phyloP scores from a whole-genome alignment of 2,329 filamentous ascomycete species.

The Sclerotinia trifoliorum region DNA sequence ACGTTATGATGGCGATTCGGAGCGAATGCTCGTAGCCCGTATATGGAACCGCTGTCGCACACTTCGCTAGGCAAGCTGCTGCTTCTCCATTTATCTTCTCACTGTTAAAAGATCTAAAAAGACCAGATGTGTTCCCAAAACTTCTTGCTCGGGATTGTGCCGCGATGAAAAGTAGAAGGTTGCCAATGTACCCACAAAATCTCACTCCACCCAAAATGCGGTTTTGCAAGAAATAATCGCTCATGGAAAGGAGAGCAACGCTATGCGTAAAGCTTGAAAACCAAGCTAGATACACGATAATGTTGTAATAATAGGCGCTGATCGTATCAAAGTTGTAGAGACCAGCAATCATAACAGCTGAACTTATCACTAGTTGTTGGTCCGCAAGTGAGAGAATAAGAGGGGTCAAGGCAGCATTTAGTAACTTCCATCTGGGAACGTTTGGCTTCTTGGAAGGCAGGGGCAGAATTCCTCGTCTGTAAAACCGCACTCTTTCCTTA shows the following conservation, averaged over 20 bases:
- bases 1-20: background rate
- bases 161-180: conserved; percentile 1
- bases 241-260: conserved; percentile 2
- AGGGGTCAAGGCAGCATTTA: background rate
- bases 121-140: conserved; percentile 13
- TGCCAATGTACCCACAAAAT: conserved; percentile 4
- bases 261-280: conserved; percentile 15
- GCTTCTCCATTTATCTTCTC: background rate
- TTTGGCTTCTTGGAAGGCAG: background rate
- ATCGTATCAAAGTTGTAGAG: background rate
- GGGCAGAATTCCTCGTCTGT: background rate
- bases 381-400: conserved; percentile 17
- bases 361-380: conserved; percentile 10
- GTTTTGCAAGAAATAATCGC: conserved; percentile 1
- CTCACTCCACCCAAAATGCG: background rate
- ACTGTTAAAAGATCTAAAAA: background rate
- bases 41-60: background rate
- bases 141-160: conserved; percentile 7
- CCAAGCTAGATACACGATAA: conserved; percentile 13
- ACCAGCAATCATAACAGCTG: conserved; percentile 6
- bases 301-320: conserved; percentile 15
- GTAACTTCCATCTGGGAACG: background rate
- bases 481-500: background rate
- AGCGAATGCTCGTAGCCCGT: background rate
- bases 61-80: conserved; percentile 8